These are phyloP conservation scores for Lichina pygmaea DNA, from an alignment of 495 filamentous ascomycete genomes.

Conservation along the genomic window DNA sequence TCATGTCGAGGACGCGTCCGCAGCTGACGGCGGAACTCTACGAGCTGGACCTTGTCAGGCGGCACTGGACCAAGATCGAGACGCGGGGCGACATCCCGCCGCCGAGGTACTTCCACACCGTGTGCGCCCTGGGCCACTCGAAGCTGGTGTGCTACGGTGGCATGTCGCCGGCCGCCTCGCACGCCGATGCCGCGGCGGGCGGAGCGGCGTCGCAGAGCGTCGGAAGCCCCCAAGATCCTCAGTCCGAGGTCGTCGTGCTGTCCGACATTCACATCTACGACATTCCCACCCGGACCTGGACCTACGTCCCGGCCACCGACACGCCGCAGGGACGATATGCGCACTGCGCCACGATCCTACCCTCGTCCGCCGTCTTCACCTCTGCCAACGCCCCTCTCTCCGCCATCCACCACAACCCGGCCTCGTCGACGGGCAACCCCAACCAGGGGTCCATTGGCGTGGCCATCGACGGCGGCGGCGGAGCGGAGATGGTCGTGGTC, in stretches of 20 bases:
- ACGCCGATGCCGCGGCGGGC: slow-evolving; percentile 18
- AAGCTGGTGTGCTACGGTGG: slow-evolving; percentile 96
- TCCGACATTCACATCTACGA: slow-evolving; percentile 95
- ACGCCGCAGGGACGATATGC: slow-evolving; percentile 86
- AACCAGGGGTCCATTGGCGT: slow-evolving; percentile 72
- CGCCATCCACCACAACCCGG: slow-evolving; percentile 69
- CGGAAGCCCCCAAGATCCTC: slow-evolving; percentile 17
- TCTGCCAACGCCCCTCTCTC: slow-evolving; percentile 60
- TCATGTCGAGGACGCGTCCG: slow-evolving; percentile 57
- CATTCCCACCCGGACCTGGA: slow-evolving; percentile 64
- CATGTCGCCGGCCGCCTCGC: slow-evolving; percentile 80
- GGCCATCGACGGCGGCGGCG: slow-evolving; percentile 66
- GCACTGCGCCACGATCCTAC: slow-evolving; percentile 81
- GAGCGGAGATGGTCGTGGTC: slow-evolving; percentile 91
- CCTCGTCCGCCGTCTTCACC: slow-evolving; percentile 63
- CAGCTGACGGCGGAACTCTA: slow-evolving; percentile 73
- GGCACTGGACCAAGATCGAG: slow-evolving; percentile 84
- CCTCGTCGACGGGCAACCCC: slow-evolving; percentile 29
- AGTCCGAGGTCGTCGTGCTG: slow-evolving; percentile 81
- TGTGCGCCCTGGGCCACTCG: slow-evolving; percentile 76
- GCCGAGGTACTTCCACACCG: slow-evolving; percentile 86
- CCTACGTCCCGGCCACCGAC: slow-evolving; percentile 49
- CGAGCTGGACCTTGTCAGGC: slow-evolving; percentile 68
- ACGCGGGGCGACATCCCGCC: slow-evolving; percentile 61
- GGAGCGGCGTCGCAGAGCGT: slow-evolving; percentile 12